phyloP scores from a whole-genome alignment of 108 stramenopile species.

The Stephanodiscus minutulus region DNA sequence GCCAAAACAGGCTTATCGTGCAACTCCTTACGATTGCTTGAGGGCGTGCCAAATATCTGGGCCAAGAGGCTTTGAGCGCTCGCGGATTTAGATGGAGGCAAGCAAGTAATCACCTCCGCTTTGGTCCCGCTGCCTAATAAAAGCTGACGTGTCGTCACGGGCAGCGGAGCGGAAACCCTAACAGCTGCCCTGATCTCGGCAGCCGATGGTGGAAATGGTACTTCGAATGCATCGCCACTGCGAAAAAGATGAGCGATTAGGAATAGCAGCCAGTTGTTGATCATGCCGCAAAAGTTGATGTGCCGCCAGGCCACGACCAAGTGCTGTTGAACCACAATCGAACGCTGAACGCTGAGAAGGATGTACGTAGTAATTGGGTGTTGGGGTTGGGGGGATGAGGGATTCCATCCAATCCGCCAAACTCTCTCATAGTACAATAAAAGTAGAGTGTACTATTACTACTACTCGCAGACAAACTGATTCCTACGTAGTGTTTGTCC shows the following conservation, averaged over 20 bases:
- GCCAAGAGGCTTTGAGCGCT: conserved; percentile 14
- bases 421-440: no score
- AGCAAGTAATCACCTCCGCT: conserved; percentile 39
- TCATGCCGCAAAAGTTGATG: not conserved
- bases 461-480: no score
- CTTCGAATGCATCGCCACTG: conserved; percentile 7
- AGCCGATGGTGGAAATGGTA: conserved; percentile 21
- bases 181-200: conserved; percentile 30
- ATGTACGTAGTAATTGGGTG: no score
- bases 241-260: not conserved
- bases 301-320: no score
- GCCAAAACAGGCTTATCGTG: conserved; percentile 44
- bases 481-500: no score
- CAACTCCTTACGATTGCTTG: conserved; percentile 3
- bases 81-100: conserved; percentile 9
- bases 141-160: conserved; percentile 19
- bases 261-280: not conserved
- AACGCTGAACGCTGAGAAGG: no score
- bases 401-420: no score
- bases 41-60: conserved; percentile 1
- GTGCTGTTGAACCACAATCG: no score
- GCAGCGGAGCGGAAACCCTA: not conserved
- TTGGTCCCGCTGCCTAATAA: conserved; percentile 35
- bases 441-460: no score
- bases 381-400: no score